Evolutionary conservation across 2,329 filamentous ascomycete species (phyloP), one percentile per base, ranked within the genome.

Genomic region (Dryadomyces quercivorus): DNA sequence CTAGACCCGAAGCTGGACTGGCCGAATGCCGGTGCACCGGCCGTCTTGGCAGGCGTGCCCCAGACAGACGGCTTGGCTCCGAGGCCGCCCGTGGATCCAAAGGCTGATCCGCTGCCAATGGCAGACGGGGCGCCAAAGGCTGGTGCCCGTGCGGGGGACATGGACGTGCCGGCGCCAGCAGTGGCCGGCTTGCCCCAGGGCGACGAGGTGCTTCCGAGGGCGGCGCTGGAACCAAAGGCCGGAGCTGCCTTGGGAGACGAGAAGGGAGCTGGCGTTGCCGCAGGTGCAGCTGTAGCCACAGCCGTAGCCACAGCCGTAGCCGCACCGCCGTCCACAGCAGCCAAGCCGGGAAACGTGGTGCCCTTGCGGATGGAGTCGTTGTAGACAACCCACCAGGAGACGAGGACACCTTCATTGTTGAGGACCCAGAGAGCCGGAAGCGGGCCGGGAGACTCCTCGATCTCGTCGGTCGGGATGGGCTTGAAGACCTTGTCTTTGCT

Each of bases 331-430:
- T 74, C 71, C 36, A 72, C 72, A 47, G 70, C 72, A 44, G 76
- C 72, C 59, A 96, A 73, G 5, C 86, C 87, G 44, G 85, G 78
- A 66, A 90, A 97, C 0, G 81, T 79, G 7, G 80, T 81, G 3
- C 84, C 84, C 61, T 84, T 75, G 56, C 84, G 81, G 58, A 98
- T 83, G 2, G 92, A 90, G 45, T 94, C 89, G 40, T 86, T 81
- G 69, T 96, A 96, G 20, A 97, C 79, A 46, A 97, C 71, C 88
- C 92, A 96, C 90, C 92, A 98, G 13, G 83, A 78, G 48, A 81
- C 82, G 16, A 98, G 73, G 10, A 95, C 72, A 59, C 93, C 93
- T 63, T 96, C 88, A 60, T 95, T 85, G 57, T 94, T 97, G 16
- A 98, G 73, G 34, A 89, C 77, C 76, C 93, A 85, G 45, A 95